Evolutionary conservation across 305 asterid genomes (phyloP).

Genomic region (Lippia alba): DNA sequence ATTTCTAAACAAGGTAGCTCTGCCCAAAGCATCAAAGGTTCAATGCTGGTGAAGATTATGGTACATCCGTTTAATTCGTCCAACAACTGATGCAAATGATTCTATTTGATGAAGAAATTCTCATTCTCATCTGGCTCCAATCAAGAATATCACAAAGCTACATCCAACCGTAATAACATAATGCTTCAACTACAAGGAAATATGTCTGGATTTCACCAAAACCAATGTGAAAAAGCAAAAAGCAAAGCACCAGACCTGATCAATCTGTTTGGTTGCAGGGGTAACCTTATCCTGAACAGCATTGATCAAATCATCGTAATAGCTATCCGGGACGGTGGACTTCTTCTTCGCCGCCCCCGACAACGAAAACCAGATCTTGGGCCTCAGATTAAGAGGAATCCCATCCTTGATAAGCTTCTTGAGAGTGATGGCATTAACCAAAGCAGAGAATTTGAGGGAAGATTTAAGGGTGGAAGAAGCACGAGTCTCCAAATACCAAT

Average conservation of each 20-base stretch:
- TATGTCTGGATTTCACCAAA: too few species aligned
- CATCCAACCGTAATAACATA: too few species aligned
- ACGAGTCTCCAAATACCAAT: conserved; percentile 73
- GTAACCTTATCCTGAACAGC: conserved; percentile 83
- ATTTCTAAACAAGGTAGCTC: too few species aligned
- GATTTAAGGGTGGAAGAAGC: conserved; percentile 44
- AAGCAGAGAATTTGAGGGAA: conserved; percentile 69
- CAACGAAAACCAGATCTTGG: conserved; percentile 88
- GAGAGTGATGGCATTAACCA: conserved; percentile 81
- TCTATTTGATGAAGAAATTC: too few species aligned
- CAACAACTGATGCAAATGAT: too few species aligned
- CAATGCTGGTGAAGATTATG: too few species aligned
- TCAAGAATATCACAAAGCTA: too few species aligned
- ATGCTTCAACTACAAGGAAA: too few species aligned
- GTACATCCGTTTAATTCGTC: too few species aligned
- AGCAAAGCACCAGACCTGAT: conserved; percentile 56
- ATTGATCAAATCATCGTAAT: conserved; percentile 68
- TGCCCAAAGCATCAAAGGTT: too few species aligned
- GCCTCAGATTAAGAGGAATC: conserved; percentile 81
- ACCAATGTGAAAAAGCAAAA: too few species aligned
- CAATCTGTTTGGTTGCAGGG: conserved; percentile 93
- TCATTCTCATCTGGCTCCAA: too few species aligned
- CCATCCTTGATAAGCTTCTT: conserved; percentile 87
- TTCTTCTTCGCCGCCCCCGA: conserved; percentile 98
- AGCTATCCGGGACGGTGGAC: conserved; percentile 91